These are phyloP conservation scores for Diaporthe sp. DNA, from an alignment of 2,329 filamentous ascomycete species.

Conservation along the genomic window DNA sequence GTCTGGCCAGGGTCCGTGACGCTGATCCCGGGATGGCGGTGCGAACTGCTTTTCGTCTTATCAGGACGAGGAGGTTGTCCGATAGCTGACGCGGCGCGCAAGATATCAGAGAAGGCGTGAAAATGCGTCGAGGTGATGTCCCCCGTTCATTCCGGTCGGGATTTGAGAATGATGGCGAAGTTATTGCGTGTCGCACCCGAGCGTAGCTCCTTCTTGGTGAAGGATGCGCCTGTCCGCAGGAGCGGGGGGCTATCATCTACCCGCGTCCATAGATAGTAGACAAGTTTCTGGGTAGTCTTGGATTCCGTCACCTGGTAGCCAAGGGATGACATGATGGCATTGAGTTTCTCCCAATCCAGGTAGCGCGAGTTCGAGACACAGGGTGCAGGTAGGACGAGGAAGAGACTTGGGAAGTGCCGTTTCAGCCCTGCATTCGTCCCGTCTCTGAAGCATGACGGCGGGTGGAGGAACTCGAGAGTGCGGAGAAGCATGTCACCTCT, in stretches of 20 bases:
- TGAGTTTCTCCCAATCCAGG: constrained; percentile 78
- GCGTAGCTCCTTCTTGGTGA: constrained; percentile 82
- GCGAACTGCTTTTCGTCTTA: constrained; percentile 18
- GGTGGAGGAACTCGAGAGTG: constrained; percentile 78
- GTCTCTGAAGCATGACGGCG: constrained; percentile 44
- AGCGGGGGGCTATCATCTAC: constrained; percentile 44
- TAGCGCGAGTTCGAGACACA: constrained; percentile 94
- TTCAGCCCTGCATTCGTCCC: constrained; percentile 39
- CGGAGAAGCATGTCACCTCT: constrained; percentile 89
- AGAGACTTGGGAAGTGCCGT: constrained; percentile 76
- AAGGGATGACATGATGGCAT: constrained; percentile 80
- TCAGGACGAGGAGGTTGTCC: background rate
- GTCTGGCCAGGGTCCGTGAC: constrained; percentile 40
- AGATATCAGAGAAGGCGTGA: background rate
- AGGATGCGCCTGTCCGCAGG: constrained; percentile 51
- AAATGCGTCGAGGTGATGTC: background rate
- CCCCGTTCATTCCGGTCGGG: constrained; percentile 22
- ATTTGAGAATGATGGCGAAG: constrained; percentile 81
- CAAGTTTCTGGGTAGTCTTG: constrained; percentile 86
- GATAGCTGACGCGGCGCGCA: constrained; percentile 14
- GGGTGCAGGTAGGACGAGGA: constrained; percentile 89
- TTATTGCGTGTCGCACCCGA: constrained; percentile 87
- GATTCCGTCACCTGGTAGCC: constrained; percentile 77
- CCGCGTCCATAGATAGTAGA: constrained; percentile 89
- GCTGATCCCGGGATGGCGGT: constrained; percentile 7